phyloP scores from a whole-genome alignment of 73 alveolate genomes.

The Symbiodinium natans region DNA sequence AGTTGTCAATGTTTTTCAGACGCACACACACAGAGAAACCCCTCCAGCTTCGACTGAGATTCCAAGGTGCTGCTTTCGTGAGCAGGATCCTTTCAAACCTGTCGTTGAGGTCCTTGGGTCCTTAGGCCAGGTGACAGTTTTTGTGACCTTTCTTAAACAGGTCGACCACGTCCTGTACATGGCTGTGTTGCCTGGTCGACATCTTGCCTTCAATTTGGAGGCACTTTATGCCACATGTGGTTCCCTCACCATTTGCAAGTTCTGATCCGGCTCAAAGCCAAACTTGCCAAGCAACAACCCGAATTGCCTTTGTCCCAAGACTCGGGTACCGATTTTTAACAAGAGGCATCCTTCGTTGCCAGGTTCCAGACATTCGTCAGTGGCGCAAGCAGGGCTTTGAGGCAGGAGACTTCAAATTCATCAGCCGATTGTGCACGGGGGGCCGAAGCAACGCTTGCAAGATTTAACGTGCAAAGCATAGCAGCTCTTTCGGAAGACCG shows the following conservation, averaged over 20 bases:
- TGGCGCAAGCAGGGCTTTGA: conserved; percentile 89
- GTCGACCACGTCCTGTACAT: conserved; percentile 64
- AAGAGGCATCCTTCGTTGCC: no score
- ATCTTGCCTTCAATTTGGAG: conserved; percentile 67
- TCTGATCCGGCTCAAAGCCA: background rate
- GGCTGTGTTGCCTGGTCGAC: conserved; percentile 78
- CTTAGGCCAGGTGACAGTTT: background rate
- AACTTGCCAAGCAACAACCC: no score
- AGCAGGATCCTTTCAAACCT: conserved; percentile 77
- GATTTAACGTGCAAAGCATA: no score
- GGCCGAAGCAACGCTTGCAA: no score
- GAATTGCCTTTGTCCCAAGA: no score
- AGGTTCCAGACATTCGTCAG: conserved; percentile 64
- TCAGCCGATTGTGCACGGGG: no score
- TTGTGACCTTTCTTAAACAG: background rate
- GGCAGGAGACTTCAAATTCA: no score
- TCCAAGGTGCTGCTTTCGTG: conserved; percentile 65
- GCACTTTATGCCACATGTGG: background rate
- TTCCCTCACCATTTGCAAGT: background rate
- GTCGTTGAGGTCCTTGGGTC: conserved; percentile 42
- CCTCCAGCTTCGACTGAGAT: no score
- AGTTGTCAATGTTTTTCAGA: no score
- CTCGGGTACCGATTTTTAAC: no score
- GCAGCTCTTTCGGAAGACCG: no score
- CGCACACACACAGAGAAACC: no score